Evolutionary conservation across 1,284 basidiomycete species (phyloP).

Genomic region (Ustilago cynodontis): DNA sequence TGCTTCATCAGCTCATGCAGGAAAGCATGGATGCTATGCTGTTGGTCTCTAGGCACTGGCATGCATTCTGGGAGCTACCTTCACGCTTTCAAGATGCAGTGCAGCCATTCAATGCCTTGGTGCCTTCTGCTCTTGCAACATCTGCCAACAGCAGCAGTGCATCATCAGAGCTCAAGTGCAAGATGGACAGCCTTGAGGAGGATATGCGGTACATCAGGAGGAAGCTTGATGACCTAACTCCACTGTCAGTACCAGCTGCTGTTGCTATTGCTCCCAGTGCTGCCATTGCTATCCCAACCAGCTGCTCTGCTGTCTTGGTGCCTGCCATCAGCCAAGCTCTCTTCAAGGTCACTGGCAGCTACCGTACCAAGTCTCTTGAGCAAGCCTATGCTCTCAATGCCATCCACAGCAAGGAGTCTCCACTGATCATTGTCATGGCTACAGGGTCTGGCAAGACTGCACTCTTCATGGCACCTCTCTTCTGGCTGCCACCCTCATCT

Average conservation of each 20-base stretch:
- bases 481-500: background rate
- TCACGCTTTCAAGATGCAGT: background rate
- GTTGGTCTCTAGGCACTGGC: background rate
- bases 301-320: too few species aligned
- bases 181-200: background rate
- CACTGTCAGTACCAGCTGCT: too few species aligned
- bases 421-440: too few species aligned
- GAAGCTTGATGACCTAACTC: background rate
- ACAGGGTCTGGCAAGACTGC: background rate
- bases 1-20: conserved; percentile 3
- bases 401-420: too few species aligned
- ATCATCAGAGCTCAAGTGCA: background rate
- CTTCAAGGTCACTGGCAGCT: too few species aligned
- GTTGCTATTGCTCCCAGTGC: too few species aligned
- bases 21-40: background rate
- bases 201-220: background rate
- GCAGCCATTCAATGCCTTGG: background rate
- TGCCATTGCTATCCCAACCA: too few species aligned
- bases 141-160: too few species aligned
- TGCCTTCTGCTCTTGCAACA: too few species aligned
- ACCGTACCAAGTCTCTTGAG: too few species aligned
- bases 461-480: background rate
- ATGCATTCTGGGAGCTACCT: background rate
- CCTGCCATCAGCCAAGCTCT: too few species aligned
- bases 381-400: too few species aligned